Evolutionary conservation across 495 filamentous ascomycete genomes (phyloP).

Genomic region (Echria macrotheca): DNA sequence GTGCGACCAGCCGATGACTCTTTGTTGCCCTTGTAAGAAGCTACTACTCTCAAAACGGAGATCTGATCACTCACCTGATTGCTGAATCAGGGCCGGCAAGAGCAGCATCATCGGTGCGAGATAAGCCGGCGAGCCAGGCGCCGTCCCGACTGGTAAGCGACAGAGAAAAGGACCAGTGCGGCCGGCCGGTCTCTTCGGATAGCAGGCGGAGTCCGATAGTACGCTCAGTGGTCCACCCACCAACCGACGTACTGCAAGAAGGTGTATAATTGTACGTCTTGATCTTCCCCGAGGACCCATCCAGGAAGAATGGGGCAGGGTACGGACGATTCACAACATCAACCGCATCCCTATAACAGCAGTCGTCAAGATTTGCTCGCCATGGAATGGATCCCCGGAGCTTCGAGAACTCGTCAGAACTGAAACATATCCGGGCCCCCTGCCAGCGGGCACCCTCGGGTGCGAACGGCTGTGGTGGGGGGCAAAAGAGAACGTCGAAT

Average conservation of each 20-base stretch:
- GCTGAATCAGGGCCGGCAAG: conserved; percentile 4
- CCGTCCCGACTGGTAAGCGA: conserved; percentile 3
- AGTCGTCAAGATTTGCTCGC: conserved; percentile 3
- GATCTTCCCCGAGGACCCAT: conserved; percentile 8
- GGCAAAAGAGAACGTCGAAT: conserved; percentile 10
- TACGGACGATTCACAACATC: conserved; percentile 3
- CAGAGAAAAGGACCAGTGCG: not conserved
- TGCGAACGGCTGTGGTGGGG: conserved; percentile 6
- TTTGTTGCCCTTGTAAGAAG: conserved; percentile 4
- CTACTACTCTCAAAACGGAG: not conserved
- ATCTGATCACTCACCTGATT: conserved; percentile 5
- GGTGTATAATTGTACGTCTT: conserved; percentile 9
- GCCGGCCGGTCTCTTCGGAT: not conserved
- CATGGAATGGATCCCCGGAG: conserved; percentile 7
- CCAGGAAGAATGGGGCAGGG: conserved; percentile 8
- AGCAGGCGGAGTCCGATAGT: not conserved
- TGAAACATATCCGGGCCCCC: conserved; percentile 3
- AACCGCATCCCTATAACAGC: not conserved
- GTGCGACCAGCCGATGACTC: conserved; percentile 8
- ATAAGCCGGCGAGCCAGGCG: conserved; percentile 6
- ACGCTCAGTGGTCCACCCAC: conserved; percentile 3
- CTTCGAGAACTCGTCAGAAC: conserved; percentile 3
- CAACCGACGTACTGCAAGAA: conserved; percentile 3
- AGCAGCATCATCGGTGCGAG: conserved; percentile 2
- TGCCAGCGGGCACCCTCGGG: conserved; percentile 8